Conservation (phyloP, 768 basidiomycete species). For the Suillus bovinus region DNA sequence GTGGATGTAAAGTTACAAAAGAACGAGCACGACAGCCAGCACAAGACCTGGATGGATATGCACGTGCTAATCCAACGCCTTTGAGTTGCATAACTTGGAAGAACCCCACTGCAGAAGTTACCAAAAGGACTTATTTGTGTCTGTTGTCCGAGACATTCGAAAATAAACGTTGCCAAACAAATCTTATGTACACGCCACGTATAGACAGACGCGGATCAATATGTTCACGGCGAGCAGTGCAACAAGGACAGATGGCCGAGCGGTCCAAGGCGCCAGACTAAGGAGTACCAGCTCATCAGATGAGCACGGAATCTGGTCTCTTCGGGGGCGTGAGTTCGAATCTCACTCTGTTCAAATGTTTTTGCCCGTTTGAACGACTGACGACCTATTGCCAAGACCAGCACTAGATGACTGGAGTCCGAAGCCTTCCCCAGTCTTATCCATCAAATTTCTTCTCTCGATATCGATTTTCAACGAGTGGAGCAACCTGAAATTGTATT, state of each 20-base stretch:
- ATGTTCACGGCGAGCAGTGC: not conserved
- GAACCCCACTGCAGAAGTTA: not conserved
- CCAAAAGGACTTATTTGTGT: constrained; percentile 22
- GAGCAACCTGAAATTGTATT: too few relatives aligned
- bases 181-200: not conserved
- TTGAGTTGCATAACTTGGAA: not conserved
- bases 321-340: constrained; percentile 18
- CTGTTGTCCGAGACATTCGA: not conserved
- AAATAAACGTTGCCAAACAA: not conserved
- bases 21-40: not conserved
- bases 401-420: too few relatives aligned
- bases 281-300: constrained; percentile 37
- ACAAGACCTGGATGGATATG: not conserved
- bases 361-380: too few relatives aligned
- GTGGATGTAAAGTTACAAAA: not conserved
- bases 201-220: not conserved
- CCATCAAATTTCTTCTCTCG: too few relatives aligned
- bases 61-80: not conserved
- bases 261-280: constrained; percentile 89
- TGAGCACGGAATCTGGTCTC: constrained; percentile 7
- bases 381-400: too few relatives aligned
- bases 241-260: constrained; percentile 72
- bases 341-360: constrained; percentile 16
- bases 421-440: too few relatives aligned
- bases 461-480: too few relatives aligned